Conservation (phyloP, 768 basidiomycete genomes). For the Mrakia blollopis region DNA sequence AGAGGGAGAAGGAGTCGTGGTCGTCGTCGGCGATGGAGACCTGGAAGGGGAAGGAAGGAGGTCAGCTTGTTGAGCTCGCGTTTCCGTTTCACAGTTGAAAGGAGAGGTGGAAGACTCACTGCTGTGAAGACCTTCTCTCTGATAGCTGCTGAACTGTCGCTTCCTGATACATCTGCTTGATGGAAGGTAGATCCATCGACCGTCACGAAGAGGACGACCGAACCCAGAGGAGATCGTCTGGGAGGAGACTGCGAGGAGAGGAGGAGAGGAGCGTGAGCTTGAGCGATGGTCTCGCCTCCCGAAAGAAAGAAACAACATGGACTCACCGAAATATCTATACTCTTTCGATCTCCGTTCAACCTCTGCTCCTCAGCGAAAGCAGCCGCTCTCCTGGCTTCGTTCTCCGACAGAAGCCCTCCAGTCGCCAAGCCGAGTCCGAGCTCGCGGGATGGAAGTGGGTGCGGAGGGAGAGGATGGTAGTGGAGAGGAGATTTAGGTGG, state of each 20-base stretch:
- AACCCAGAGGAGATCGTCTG: slow-evolving; percentile 10
- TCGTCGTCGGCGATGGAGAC: slow-evolving; percentile 68
- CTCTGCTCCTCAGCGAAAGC: neutral
- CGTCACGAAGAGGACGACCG: slow-evolving; percentile 25
- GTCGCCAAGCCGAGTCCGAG: neutral
- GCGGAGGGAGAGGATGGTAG: neutral
- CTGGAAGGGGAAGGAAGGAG: slow-evolving; percentile 32
- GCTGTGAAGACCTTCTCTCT: slow-evolving; percentile 32
- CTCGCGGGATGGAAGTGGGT: neutral
- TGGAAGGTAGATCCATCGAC: slow-evolving; percentile 27
- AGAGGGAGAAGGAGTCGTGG: slow-evolving; percentile 68
- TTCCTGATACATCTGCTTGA: slow-evolving; percentile 25
- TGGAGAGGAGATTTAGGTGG: slow-evolving; percentile 14
- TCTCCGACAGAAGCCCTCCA: neutral
- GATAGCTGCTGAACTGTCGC: slow-evolving; percentile 8
- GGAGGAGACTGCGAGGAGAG: neutral
- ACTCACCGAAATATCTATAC: neutral
- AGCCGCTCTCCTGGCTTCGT: neutral
- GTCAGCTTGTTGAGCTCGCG: neutral
- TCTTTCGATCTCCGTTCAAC: neutral
- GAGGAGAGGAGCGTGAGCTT: neutral
- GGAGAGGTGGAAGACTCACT: neutral
- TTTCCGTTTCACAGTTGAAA: neutral
- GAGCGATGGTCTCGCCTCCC: neutral
- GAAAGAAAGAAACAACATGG: neutral